phyloP scores from a whole-genome alignment of 108 stramenopile species.

The Ochromonas danica region DNA sequence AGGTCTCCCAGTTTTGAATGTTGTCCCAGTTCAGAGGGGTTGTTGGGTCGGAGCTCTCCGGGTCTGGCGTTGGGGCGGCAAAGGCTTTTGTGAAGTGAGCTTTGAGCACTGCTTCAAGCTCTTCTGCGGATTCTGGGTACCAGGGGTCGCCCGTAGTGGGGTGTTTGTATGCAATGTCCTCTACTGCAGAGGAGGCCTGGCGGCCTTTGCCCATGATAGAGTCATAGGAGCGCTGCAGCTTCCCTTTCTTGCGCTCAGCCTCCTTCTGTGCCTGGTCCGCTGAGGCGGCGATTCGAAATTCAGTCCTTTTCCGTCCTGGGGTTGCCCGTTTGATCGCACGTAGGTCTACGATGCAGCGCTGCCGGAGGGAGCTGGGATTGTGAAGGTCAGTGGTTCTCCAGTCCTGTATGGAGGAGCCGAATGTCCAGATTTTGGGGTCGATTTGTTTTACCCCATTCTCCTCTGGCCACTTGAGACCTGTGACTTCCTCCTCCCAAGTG shows the following conservation, averaged over 20 bases:
- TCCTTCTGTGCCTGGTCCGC: slow-evolving; percentile 12
- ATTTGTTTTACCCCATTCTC: slow-evolving; percentile 16
- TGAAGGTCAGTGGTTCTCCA: slow-evolving; percentile 14
- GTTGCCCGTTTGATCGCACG: slow-evolving; percentile 13
- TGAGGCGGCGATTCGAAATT: slow-evolving; percentile 14
- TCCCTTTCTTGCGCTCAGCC: slow-evolving; percentile 13
- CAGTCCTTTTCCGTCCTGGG: slow-evolving; percentile 13
- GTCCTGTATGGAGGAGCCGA: slow-evolving; percentile 13
- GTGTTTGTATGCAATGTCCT: slow-evolving; percentile 15
- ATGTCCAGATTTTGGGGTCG: slow-evolving; percentile 14
- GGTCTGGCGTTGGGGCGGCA: slow-evolving; percentile 12
- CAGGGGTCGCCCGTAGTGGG: slow-evolving; percentile 12
- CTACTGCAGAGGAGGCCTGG: slow-evolving; percentile 12
- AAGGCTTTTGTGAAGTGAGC: slow-evolving; percentile 15
- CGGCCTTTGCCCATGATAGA: slow-evolving; percentile 13
- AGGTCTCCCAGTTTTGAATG: slow-evolving; percentile 15
- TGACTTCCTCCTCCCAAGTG: slow-evolving; percentile 9
- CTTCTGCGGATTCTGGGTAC: slow-evolving; percentile 13
- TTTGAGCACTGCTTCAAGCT: slow-evolving; percentile 15
- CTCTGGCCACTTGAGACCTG: slow-evolving; percentile 13
- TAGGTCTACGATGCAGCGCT: slow-evolving; percentile 13
- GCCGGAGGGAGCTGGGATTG: slow-evolving; percentile 12
- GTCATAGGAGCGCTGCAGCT: slow-evolving; percentile 9
- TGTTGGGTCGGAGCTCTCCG: slow-evolving; percentile 12
- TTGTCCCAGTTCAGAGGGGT: slow-evolving; percentile 13